phyloP scores from a whole-genome alignment of 129 eudicot species.

The Centrapalus pauciflorus region DNA sequence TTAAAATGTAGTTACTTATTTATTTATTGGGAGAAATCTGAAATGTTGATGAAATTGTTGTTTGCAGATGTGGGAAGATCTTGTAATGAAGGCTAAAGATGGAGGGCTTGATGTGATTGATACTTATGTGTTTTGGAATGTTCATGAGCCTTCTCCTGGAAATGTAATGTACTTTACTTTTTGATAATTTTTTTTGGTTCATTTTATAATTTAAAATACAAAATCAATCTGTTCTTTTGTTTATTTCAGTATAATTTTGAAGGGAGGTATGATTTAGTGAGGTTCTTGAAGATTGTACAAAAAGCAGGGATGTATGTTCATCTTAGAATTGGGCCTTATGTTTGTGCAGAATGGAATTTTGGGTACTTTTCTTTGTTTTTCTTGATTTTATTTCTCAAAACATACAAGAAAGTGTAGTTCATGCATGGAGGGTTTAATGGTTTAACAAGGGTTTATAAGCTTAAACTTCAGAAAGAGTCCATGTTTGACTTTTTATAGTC shows the following conservation, averaged over 20 bases:
- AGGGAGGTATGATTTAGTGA: slow-evolving; percentile 73
- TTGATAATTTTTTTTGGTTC: not conserved
- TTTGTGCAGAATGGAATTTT: slow-evolving; percentile 44
- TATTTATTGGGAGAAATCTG: not conserved
- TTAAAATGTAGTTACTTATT: not conserved
- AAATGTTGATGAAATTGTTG: not conserved
- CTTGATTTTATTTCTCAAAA: not conserved
- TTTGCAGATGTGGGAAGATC: slow-evolving; percentile 73
- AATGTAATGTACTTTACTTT: slow-evolving; percentile 38
- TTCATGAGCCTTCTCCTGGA: slow-evolving; percentile 72
- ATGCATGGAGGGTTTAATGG: not conserved
- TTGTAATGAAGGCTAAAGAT: slow-evolving; percentile 58
- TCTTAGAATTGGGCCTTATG: slow-evolving; percentile 37
- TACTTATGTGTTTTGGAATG: slow-evolving; percentile 82
- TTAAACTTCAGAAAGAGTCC: not conserved
- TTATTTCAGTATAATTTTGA: slow-evolving; percentile 69
- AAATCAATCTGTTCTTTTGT: not conserved
- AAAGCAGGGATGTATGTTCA: slow-evolving; percentile 42
- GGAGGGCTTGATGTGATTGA: slow-evolving; percentile 69
- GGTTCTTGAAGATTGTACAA: slow-evolving; percentile 52
- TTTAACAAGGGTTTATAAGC: not conserved
- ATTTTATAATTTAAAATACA: not conserved
- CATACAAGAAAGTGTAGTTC: not conserved
- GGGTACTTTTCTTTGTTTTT: slow-evolving; percentile 22
- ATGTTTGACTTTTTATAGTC: slow-evolving; percentile 16